Conservation (phyloP, 768 basidiomycete genomes). For the Leccinum longicurvipes region DNA sequence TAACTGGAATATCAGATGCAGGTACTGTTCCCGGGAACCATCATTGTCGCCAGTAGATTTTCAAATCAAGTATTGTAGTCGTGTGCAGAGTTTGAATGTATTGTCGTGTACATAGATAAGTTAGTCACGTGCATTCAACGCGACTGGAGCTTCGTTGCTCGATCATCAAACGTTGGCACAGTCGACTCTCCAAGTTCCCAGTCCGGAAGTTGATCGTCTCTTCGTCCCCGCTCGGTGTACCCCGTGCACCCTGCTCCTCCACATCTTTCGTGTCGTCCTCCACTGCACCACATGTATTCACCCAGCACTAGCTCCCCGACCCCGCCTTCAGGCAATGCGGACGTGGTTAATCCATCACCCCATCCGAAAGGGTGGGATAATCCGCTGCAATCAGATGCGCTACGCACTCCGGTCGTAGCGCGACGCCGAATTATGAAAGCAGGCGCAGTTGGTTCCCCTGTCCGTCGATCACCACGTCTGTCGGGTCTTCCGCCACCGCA, state of each 20-base stretch:
- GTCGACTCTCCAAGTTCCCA: not conserved
- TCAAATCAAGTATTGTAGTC: slow-evolving; percentile 9
- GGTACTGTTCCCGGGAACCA: not conserved
- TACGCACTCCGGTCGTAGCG: slow-evolving; percentile 34
- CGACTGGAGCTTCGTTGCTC: slow-evolving; percentile 21
- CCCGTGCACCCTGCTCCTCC: not conserved
- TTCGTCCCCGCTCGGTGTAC: not conserved
- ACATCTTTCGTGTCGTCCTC: not conserved
- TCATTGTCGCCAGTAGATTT: no score
- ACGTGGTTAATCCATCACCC: slow-evolving; percentile 41
- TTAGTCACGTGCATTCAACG: slow-evolving; percentile 31
- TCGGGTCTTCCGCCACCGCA: slow-evolving; percentile 37
- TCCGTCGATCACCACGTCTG: slow-evolving; percentile 51
- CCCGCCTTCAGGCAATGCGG: slow-evolving; percentile 33
- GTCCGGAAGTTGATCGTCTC: not conserved
- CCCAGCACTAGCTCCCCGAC: slow-evolving; percentile 25
- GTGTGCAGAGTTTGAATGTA: not conserved
- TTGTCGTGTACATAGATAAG: not conserved
- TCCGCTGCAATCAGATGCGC: slow-evolving; percentile 50
- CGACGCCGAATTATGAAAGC: slow-evolving; percentile 29
- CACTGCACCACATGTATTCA: slow-evolving; percentile 18
- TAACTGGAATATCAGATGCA: not conserved
- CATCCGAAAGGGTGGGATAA: slow-evolving; percentile 51
- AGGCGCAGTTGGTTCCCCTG: slow-evolving; percentile 28
- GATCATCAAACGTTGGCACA: slow-evolving; percentile 16